phyloP scores from a whole-genome alignment of 257 asterid genomes.

The Striga asiatica region DNA sequence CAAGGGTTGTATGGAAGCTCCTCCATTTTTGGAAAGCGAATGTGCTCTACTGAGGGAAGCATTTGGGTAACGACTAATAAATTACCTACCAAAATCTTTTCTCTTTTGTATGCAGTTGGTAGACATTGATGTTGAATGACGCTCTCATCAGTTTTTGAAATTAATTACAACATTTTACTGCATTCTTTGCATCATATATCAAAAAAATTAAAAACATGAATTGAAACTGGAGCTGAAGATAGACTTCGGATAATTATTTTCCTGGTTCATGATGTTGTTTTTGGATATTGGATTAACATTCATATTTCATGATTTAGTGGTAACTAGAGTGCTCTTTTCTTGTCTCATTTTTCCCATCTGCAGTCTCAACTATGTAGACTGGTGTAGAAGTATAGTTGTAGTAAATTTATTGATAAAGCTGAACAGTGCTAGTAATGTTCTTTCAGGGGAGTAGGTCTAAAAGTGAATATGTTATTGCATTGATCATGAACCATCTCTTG shows the following conservation, averaged over 20 bases:
- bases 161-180: neutral
- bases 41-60: slow-evolving; percentile 76
- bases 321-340: neutral
- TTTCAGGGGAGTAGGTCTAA: too few species aligned
- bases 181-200: neutral
- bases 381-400: neutral
- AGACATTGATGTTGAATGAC: neutral
- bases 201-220: neutral
- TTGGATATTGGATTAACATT: neutral
- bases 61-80: slow-evolving; percentile 53
- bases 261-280: neutral
- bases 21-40: slow-evolving; percentile 75
- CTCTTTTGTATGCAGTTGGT: neutral
- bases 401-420: too few species aligned
- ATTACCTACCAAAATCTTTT: neutral
- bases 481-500: neutral
- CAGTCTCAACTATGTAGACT: neutral
- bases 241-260: neutral
- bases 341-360: neutral
- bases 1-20: slow-evolving; percentile 71
- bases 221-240: neutral
- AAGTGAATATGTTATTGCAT: neutral
- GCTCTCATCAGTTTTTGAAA: neutral
- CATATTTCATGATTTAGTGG: neutral
- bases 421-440: too few species aligned